phyloP scores from a whole-genome alignment of 2,329 filamentous ascomycete genomes.

The Colletotrichum sp. region DNA sequence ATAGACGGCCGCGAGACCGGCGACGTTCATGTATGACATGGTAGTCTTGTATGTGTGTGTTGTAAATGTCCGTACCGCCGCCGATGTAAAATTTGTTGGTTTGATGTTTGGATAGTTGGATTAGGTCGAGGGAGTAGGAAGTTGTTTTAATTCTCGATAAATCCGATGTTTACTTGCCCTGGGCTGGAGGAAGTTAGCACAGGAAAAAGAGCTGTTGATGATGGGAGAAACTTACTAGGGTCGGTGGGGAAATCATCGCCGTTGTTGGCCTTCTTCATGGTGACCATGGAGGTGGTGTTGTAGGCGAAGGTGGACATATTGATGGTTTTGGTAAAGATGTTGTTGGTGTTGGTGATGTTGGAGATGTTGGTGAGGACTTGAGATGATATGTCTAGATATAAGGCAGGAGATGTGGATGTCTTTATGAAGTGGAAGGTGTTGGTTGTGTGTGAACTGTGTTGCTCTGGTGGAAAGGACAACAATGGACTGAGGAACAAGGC shows the following conservation, averaged over 20 bases:
- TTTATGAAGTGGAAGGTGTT: background rate
- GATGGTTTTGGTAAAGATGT: background rate
- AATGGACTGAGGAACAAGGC: background rate
- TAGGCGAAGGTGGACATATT: background rate
- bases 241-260: background rate
- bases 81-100: background rate
- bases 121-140: background rate
- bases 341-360: background rate
- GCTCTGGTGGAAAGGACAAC: background rate
- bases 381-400: background rate
- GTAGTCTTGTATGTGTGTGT: background rate
- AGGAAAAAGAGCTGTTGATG: background rate
- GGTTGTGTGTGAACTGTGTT: background rate
- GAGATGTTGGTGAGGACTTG: background rate
- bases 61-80: background rate
- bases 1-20: constrained; percentile 1
- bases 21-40: background rate
- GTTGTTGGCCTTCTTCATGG: background rate
- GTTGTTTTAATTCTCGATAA: background rate
- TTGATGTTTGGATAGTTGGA: background rate
- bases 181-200: background rate
- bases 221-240: background rate
- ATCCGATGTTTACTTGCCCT: background rate
- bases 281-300: background rate
- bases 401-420: background rate